Base-by-base conservation (phyloP, 495 filamentous ascomycete genomes). In the Articulospora tetracladia region DNA sequence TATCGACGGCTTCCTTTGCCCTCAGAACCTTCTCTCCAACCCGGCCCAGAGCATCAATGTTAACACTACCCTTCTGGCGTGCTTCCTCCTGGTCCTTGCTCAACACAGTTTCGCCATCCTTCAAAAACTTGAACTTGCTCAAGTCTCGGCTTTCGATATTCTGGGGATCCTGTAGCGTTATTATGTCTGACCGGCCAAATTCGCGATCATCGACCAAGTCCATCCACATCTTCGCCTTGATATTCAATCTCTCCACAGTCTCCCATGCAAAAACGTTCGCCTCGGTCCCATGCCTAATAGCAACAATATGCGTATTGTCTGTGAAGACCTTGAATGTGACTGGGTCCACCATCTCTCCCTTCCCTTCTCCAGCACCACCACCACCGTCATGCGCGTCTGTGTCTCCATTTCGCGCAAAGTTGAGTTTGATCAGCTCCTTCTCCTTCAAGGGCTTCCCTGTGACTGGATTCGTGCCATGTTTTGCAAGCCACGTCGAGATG, bases 241-340 rank as follows among this genome's bases (percentile, higher is more conserved):
- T 87, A 74, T 99, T 99, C 71, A 98, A 81, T 62, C 91, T 81
- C 71, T 98, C 91, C 12, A 98, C 82, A 1, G 94, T 99, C 69
- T 98, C 94, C 84, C 87, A 96, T 11, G 92, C 85, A 69, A 97
- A 99, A 7, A 97, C 95, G 75, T 98, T 98, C 32, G 91, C 92
- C 36, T 91, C 90, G 39, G 68, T 83, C 19, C 77, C 80, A 65
- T 90, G 91, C 50, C 86, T 79, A 59, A 99, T 76, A 27, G 93
- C 92, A 47, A 98, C 90, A 47, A 99, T 89, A 70, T 99, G 94
- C 10, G 95, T 97, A 71, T 97, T 98, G 70, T 99, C 92, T 36
- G 94, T 99, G 65, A 99, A 87, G 12, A 94, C 87, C 74, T 99
- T 99, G 79, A 88, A 98, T 2, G 91, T 97, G 22, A 99, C 93